Conservation (phyloP, 2,329 filamentous ascomycete genomes). For the Fusarium nisikadoi region DNA sequence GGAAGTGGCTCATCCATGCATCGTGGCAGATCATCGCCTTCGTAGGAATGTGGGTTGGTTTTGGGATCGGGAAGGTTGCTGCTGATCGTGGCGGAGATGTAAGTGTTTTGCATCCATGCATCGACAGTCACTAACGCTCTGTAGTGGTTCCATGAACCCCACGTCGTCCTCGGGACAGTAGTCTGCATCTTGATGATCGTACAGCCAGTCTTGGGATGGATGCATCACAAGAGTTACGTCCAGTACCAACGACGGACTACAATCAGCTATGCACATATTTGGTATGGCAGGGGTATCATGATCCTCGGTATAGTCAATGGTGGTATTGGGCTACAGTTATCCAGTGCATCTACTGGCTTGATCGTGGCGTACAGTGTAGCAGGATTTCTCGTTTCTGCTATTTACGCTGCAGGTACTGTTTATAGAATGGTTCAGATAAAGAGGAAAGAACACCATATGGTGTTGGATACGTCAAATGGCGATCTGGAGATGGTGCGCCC, state of each 20-base stretch:
- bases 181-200: neutral
- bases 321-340: neutral
- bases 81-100: conserved; percentile 4
- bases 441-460: neutral
- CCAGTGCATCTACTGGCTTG: neutral
- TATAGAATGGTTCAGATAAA: neutral
- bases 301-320: neutral
- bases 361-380: neutral
- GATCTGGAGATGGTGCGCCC: neutral
- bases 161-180: neutral
- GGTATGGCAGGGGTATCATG: conserved; percentile 3
- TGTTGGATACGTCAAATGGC: neutral
- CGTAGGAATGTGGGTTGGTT: neutral
- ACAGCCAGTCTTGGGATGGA: neutral
- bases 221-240: neutral
- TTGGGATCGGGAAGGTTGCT: neutral
- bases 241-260: neutral
- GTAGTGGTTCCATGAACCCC: neutral
- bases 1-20: neutral
- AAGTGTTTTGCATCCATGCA: fast-evolving
- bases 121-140: neutral
- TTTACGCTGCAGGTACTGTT: neutral
- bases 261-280: neutral
- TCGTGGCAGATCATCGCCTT: conserved; percentile 3
- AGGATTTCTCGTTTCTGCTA: neutral